Evolutionary conservation across 495 filamentous ascomycete species (phyloP).

Genomic region (Hyaloscypha finlandica): DNA sequence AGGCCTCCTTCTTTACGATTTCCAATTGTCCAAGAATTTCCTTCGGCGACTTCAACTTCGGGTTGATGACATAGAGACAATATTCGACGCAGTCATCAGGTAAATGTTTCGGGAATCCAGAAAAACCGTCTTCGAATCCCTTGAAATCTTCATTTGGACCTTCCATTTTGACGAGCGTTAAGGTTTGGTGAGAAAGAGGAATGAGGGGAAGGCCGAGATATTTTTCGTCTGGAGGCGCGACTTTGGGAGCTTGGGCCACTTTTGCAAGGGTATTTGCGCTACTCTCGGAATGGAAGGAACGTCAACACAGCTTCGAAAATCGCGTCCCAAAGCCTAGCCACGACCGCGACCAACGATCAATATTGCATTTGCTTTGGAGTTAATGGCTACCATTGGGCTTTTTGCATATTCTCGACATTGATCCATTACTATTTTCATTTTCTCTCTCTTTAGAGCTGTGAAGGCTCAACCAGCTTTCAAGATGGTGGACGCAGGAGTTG

Average conservation of each 20-base stretch:
- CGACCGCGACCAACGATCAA: slow-evolving; percentile 11
- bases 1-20: slow-evolving; percentile 67
- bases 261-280: slow-evolving; percentile 6
- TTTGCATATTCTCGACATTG: slow-evolving; percentile 26
- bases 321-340: slow-evolving; percentile 22
- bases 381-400: slow-evolving; percentile 26
- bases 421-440: slow-evolving; percentile 23
- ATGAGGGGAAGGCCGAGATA: background rate
- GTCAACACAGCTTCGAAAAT: slow-evolving; percentile 17
- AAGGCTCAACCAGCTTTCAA: slow-evolving; percentile 21
- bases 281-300: slow-evolving; percentile 1
- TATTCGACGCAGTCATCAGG: slow-evolving; percentile 91
- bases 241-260: slow-evolving; percentile 9
- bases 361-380: slow-evolving; percentile 32
- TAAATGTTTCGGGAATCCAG: slow-evolving; percentile 70
- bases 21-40: slow-evolving; percentile 56
- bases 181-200: background rate
- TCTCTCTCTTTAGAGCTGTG: slow-evolving; percentile 17
- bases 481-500: slow-evolving; percentile 48
- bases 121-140: slow-evolving; percentile 51
- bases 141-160: slow-evolving; percentile 43
- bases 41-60: slow-evolving; percentile 51
- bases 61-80: slow-evolving; percentile 70
- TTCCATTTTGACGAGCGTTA: slow-evolving; percentile 28
- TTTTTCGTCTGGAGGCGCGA: background rate